Conservation (phyloP, 1,284 basidiomycete genomes). For the Naganishia albida region DNA sequence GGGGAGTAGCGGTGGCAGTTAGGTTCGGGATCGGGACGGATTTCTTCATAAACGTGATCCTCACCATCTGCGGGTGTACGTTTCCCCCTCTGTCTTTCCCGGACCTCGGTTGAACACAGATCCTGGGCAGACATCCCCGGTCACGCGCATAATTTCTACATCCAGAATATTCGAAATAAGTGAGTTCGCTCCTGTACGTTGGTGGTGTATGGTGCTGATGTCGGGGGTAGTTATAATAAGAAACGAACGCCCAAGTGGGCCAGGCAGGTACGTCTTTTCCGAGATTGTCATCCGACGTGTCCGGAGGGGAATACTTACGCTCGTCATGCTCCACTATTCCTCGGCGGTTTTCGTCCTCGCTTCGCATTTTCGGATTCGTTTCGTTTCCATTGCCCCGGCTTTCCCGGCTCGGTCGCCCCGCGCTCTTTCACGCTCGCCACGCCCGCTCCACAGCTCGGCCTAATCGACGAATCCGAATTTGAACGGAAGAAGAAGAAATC, state of each 20-base stretch:
- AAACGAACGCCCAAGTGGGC: conserved; percentile 93
- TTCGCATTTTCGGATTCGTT: too few species aligned
- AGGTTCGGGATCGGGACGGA: conserved; percentile 90
- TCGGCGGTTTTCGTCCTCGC: too few species aligned
- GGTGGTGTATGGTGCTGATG: neutral
- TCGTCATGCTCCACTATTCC: too few species aligned
- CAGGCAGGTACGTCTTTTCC: conserved; percentile 56
- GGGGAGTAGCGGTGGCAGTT: conserved; percentile 90
- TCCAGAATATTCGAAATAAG: conserved; percentile 93
- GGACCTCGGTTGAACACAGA: conserved; percentile 7
- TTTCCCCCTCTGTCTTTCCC: conserved; percentile 21
- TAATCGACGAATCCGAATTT: conserved; percentile 75
- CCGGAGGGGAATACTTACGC: too few species aligned
- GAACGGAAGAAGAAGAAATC: conserved; percentile 74
- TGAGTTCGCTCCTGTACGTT: conserved; percentile 31
- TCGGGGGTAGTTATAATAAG: conserved; percentile 64
- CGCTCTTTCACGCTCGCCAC: neutral
- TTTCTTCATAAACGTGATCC: conserved; percentile 86
- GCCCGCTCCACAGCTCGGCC: conserved; percentile 62
- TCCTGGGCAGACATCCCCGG: conserved; percentile 49
- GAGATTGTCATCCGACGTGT: too few species aligned
- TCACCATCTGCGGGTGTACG: conserved; percentile 86
- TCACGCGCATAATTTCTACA: conserved; percentile 80
- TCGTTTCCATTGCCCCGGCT: neutral
- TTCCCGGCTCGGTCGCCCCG: neutral